Percentiles rank a stretch among this genome's conserved stretches.
phyloP scores from a whole-genome alignment of 2,329 filamentous ascomycete species.

The Ceratocystiopsis sp. region DNA sequence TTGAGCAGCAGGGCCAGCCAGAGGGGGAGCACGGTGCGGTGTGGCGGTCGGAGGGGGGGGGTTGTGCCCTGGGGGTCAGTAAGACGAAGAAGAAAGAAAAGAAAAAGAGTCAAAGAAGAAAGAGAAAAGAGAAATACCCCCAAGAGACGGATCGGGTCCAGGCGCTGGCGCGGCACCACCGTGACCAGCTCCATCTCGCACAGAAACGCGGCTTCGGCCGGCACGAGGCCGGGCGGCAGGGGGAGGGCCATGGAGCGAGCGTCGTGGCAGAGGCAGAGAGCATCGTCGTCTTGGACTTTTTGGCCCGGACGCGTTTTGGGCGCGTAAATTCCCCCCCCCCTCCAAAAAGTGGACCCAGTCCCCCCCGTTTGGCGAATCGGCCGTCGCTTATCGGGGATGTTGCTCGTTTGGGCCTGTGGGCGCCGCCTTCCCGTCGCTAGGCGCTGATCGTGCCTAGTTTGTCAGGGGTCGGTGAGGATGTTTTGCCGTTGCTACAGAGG shows the following conservation, averaged over 20 bases:
- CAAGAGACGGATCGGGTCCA: constrained; percentile 72
- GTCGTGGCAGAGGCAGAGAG: no score
- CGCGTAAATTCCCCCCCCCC: no score
- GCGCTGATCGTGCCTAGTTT: no score
- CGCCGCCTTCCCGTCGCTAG: no score
- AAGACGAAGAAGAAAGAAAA: constrained; percentile 26
- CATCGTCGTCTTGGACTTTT: no score
- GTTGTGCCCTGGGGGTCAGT: constrained; percentile 39
- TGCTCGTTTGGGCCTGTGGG: no score
- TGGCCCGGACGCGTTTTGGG: no score
- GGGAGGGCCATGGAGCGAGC: constrained; percentile 36
- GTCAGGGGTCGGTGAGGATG: no score
- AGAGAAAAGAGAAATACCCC: constrained; percentile 42
- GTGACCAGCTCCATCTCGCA: constrained; percentile 97
- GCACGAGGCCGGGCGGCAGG: constrained; percentile 44
- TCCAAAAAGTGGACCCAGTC: no score
- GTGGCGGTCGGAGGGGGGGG: constrained; percentile 60
- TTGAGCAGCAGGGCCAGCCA: constrained; percentile 95
- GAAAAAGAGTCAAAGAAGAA: constrained; percentile 2
- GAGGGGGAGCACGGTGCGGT: constrained; percentile 63
- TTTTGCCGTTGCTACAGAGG: no score
- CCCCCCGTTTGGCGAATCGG: no score
- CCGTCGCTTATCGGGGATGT: no score
- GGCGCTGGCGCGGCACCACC: constrained; percentile 74
- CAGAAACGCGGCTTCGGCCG: constrained; percentile 79